These are phyloP conservation scores for Leptosphaerulina australis DNA, from an alignment of 2,329 filamentous ascomycete genomes.

Conservation along the genomic window DNA sequence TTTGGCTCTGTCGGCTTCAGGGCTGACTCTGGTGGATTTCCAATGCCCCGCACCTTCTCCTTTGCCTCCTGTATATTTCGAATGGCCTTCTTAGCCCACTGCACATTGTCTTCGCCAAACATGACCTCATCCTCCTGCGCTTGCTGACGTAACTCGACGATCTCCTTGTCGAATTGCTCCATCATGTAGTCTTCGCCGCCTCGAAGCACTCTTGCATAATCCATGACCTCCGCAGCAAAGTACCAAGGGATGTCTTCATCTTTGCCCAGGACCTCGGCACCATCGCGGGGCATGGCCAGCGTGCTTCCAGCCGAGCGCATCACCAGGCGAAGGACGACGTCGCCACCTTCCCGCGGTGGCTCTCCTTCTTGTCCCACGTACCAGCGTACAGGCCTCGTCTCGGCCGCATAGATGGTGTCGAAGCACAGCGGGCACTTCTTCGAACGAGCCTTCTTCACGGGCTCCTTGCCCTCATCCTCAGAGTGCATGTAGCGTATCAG, in stretches of 20 bases:
- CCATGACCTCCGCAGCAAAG: constrained; percentile 88
- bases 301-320: constrained; percentile 81
- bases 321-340: constrained; percentile 87
- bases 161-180: constrained; percentile 78
- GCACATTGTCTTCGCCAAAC: constrained; percentile 83
- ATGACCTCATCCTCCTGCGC: constrained; percentile 88
- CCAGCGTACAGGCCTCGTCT: constrained; percentile 87
- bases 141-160: constrained; percentile 74
- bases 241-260: constrained; percentile 90
- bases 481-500: constrained; percentile 96
- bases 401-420: constrained; percentile 89
- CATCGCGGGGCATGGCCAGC: constrained; percentile 84
- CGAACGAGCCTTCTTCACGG: constrained; percentile 76
- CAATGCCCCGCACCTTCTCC: constrained; percentile 73
- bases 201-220: constrained; percentile 95
- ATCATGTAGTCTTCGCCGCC: constrained; percentile 88
- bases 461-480: constrained; percentile 65
- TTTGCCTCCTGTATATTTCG: constrained; percentile 74
- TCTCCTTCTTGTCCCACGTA: constrained; percentile 87
- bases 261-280: constrained; percentile 70
- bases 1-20: constrained; percentile 59
- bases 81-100: constrained; percentile 88
- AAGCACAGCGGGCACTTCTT: constrained; percentile 98
- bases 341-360: constrained; percentile 79
- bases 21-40: constrained; percentile 64